Percentiles rank a stretch among this genome's conserved stretches.
Evolutionary conservation across 2,329 filamentous ascomycete species (phyloP).

Genomic region (Colletotrichum chrysophilum): DNA sequence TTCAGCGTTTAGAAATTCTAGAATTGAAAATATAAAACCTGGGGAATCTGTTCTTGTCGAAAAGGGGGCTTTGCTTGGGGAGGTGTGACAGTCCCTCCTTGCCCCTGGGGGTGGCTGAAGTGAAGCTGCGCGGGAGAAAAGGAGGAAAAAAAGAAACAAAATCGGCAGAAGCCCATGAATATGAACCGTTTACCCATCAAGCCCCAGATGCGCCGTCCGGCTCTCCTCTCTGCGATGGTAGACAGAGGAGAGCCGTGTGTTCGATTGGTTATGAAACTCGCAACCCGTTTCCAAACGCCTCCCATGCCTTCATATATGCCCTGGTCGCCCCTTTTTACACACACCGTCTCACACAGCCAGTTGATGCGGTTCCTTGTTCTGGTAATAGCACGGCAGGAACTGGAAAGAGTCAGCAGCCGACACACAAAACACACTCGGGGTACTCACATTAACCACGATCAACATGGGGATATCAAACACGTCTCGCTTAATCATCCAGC

Average conservation of each 20-base stretch:
- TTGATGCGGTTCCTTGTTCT: slow-evolving; percentile 60
- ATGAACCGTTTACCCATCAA: not conserved
- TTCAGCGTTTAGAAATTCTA: not conserved
- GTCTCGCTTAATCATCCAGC: slow-evolving; percentile 96
- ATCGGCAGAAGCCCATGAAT: not conserved
- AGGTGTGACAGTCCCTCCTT: not conserved
- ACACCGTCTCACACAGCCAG: slow-evolving; percentile 51
- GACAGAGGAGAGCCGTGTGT: not conserved
- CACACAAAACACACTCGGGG: not conserved
- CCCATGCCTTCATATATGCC: slow-evolving; percentile 30
- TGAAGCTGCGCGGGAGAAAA: not conserved
- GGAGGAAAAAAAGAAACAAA: not conserved
- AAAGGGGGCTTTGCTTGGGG: not conserved
- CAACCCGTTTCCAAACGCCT: slow-evolving; percentile 28
- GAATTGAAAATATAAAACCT: not conserved
- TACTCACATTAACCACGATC: slow-evolving; percentile 95
- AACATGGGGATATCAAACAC: slow-evolving; percentile 99
- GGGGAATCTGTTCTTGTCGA: not conserved
- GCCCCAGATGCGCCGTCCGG: slow-evolving; percentile 4
- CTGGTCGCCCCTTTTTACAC: slow-evolving; percentile 5
- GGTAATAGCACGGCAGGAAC: slow-evolving; percentile 66
- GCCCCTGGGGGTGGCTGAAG: not conserved
- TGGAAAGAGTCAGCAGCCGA: slow-evolving; percentile 30
- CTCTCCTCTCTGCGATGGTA: not conserved
- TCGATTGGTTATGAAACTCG: not conserved